Evolutionary conservation across 176 grass and related monocot species (phyloP).

Genomic region (Oropetium thomaeum): DNA sequence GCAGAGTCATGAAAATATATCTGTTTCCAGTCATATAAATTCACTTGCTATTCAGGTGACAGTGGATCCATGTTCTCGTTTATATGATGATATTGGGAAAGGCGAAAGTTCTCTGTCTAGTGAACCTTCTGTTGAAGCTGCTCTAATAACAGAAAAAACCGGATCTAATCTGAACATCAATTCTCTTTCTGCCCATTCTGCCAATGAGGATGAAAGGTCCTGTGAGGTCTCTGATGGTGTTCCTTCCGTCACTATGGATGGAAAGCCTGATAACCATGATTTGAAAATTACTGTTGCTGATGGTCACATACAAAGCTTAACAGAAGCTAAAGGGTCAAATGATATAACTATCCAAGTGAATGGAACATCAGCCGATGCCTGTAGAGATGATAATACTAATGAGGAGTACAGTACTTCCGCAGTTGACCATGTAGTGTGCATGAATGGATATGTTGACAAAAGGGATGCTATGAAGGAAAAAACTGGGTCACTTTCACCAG

Average conservation of each 20-base stretch:
- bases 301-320: constrained; percentile 28
- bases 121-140: constrained; percentile 31
- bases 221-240: neutral
- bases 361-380: constrained; percentile 3
- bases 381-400: constrained; percentile 19
- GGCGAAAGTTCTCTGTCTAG: constrained; percentile 16
- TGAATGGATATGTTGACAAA: constrained; percentile 13
- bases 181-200: neutral
- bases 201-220: constrained; percentile 16
- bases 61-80: constrained; percentile 33
- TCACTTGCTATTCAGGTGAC: constrained; percentile 18
- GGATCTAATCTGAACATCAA: constrained; percentile 20
- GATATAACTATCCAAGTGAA: constrained; percentile 10
- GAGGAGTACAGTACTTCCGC: constrained; percentile 20
- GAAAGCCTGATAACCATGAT: constrained; percentile 24
- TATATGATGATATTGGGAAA: constrained; percentile 32
- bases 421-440: constrained; percentile 21
- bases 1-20: constrained; percentile 39
- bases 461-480: neutral
- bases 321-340: constrained; percentile 30
- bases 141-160: neutral
- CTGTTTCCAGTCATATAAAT: constrained; percentile 27
- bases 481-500: constrained; percentile 19
- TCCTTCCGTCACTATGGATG: constrained; percentile 22
- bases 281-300: constrained; percentile 3